Percentiles rank a stretch among this genome's conserved stretches.
These are phyloP conservation scores for Phytophthora meadii DNA, from an alignment of 352 stramenopile genomes.

Conservation along the genomic window DNA sequence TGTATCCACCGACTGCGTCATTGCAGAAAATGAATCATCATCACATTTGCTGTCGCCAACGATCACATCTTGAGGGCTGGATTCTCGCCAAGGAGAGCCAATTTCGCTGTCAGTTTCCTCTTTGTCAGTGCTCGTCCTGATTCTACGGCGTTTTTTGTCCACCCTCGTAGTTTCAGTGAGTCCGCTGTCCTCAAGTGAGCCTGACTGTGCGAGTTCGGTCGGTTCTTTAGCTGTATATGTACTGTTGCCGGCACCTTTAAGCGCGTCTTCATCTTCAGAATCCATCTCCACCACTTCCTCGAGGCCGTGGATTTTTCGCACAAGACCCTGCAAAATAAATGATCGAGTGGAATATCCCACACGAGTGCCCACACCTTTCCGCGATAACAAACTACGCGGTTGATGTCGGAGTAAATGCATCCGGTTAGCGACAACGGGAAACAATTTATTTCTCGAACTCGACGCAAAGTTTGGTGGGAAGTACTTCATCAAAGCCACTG, in stretches of 20 bases:
- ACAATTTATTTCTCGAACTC: constrained; percentile 43
- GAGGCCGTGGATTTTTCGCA: constrained; percentile 61
- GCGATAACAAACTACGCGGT: constrained; percentile 15
- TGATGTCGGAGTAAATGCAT: constrained; percentile 48
- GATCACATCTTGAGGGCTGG: constrained; percentile 1
- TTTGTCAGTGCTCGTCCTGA: constrained; percentile 10
- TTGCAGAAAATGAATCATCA: constrained; percentile 35
- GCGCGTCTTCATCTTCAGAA: constrained; percentile 31
- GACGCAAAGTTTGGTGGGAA: constrained; percentile 45
- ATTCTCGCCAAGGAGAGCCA: constrained; percentile 20
- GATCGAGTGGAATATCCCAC: constrained; percentile 58
- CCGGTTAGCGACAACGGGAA: constrained; percentile 50
- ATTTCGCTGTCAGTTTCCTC: constrained; percentile 27
- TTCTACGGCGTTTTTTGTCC: constrained; percentile 5
- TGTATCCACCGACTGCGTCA: constrained; percentile 36
- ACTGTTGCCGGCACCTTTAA: constrained; percentile 15
- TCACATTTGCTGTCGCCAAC: constrained; percentile 15
- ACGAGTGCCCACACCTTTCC: constrained; percentile 29
- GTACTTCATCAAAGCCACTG: constrained; percentile 58
- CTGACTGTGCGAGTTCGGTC: not conserved
- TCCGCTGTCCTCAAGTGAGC: not conserved
- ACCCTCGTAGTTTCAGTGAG: not conserved
- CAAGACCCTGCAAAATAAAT: constrained; percentile 48
- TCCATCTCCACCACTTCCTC: constrained; percentile 28
- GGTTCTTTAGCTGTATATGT: not conserved